phyloP scores from a whole-genome alignment of 805 yeast genomes.

The Yarrowia phangngaensis region DNA sequence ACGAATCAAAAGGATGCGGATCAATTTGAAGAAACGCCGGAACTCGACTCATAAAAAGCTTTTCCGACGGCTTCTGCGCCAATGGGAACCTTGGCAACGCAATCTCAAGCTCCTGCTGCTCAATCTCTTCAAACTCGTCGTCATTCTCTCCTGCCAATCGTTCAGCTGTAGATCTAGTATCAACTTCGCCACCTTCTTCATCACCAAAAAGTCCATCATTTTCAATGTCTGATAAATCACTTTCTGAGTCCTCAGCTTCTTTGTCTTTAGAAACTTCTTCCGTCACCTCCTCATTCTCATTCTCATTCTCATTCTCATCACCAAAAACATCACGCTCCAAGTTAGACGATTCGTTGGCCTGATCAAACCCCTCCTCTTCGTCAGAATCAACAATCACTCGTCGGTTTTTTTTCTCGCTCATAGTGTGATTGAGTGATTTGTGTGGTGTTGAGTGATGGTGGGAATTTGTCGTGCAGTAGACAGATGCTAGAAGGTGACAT shows the following conservation, averaged over 20 bases:
- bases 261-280: slow-evolving; percentile 14
- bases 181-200: slow-evolving; percentile 22
- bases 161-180: slow-evolving; percentile 19
- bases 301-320: neutral
- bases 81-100: slow-evolving; percentile 39
- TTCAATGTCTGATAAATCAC: slow-evolving; percentile 11
- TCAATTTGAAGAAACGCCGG: slow-evolving; percentile 83
- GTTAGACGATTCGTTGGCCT: neutral
- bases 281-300: slow-evolving; percentile 24
- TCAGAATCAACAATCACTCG: slow-evolving; percentile 28
- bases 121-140: slow-evolving; percentile 33
- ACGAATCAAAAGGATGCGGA: slow-evolving; percentile 84
- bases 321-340: slow-evolving; percentile 14
- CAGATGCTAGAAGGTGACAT: too few relatives aligned
- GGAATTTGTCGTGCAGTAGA: too few relatives aligned
- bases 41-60: slow-evolving; percentile 53
- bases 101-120: slow-evolving; percentile 36
- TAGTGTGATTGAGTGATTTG: neutral
- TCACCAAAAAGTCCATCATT: slow-evolving; percentile 27
- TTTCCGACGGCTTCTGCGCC: slow-evolving; percentile 35
- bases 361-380: slow-evolving; percentile 19
- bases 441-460: too few relatives aligned
- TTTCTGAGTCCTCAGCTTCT: neutral
- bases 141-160: slow-evolving; percentile 29
- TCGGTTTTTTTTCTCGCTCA: slow-evolving; percentile 27